phyloP scores from a whole-genome alignment of 2,329 filamentous ascomycete genomes.

The Hysterium pulicare region DNA sequence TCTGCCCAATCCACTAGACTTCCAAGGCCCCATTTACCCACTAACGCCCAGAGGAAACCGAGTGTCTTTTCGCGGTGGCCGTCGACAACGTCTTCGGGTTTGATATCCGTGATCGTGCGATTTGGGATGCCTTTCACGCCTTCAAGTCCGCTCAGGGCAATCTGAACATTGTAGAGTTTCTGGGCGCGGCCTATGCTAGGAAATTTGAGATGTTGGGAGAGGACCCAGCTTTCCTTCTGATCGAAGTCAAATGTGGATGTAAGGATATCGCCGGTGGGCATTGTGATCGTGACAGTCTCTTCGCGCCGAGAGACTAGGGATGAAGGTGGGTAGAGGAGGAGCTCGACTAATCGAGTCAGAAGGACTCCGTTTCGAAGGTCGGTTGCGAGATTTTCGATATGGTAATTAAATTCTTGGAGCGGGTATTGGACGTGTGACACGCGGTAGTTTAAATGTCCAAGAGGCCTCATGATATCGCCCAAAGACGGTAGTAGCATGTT shows the following conservation, averaged over 20 bases:
- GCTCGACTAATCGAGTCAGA: constrained; percentile 58
- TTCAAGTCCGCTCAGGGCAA: constrained; percentile 54
- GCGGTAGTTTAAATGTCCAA: constrained; percentile 57
- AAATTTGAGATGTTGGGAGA: constrained; percentile 58
- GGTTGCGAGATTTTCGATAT: constrained; percentile 58
- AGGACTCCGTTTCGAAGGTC: constrained; percentile 61
- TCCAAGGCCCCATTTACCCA: constrained; percentile 55
- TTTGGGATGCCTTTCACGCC: constrained; percentile 40
- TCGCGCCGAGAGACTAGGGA: constrained; percentile 27
- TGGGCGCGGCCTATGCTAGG: constrained; percentile 54
- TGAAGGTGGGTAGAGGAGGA: constrained; percentile 49
- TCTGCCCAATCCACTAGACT: constrained; percentile 55
- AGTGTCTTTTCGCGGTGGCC: constrained; percentile 64
- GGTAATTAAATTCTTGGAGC: constrained; percentile 58
- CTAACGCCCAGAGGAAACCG: constrained; percentile 57
- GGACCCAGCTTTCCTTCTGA: constrained; percentile 41
- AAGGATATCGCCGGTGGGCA: constrained; percentile 46
- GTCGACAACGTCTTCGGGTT: constrained; percentile 59
- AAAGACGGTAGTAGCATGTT: constrained; percentile 56
- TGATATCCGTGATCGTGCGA: constrained; percentile 43
- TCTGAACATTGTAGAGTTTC: constrained; percentile 58
- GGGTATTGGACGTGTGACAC: constrained; percentile 54
- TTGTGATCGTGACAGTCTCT: constrained; percentile 42
- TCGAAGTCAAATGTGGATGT: constrained; percentile 32
- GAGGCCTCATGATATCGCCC: constrained; percentile 54